Percentiles rank a stretch among this genome's conserved stretches.
Evolutionary conservation across 306 rosid genomes (phyloP).

Genomic region (Ochetophila trinervis): DNA sequence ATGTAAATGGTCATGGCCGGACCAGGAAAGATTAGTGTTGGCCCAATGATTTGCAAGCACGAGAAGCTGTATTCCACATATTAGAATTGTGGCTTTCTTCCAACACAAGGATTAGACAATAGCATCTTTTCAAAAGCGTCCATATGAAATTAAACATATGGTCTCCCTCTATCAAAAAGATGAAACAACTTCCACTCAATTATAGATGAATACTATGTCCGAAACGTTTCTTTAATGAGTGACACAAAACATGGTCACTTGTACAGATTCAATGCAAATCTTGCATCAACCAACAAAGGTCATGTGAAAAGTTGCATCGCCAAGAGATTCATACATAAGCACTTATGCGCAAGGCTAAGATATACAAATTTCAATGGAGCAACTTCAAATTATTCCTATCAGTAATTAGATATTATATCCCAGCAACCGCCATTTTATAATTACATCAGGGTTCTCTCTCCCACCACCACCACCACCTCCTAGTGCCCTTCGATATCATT

Average conservation of each 20-base stretch:
- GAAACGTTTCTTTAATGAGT: too few species aligned
- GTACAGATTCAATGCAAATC: too few species aligned
- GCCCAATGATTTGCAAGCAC: too few species aligned
- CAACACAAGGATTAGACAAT: too few species aligned
- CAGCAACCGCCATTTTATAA: slow-evolving; percentile 51
- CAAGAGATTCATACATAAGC: neutral
- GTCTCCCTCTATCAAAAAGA: too few species aligned
- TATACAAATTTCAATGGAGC: slow-evolving; percentile 36
- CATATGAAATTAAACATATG: too few species aligned
- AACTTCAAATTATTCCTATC: slow-evolving; percentile 55
- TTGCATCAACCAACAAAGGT: neutral
- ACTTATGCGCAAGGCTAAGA: slow-evolving; percentile 25
- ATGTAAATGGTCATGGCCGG: too few species aligned
- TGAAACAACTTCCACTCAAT: too few species aligned
- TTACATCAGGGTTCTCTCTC: slow-evolving; percentile 49
- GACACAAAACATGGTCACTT: too few species aligned
- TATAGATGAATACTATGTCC: too few species aligned
- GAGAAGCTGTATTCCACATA: too few species aligned
- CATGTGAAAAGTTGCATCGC: neutral
- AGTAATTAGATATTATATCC: slow-evolving; percentile 36
- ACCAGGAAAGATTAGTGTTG: too few species aligned
- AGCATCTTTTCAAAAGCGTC: neutral
- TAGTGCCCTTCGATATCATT: slow-evolving; percentile 55
- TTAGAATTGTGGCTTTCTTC: neutral
- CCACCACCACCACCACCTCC: slow-evolving; percentile 42